Conservation (phyloP, 495 filamentous ascomycete species). For the Parachaetomium inaequale region DNA sequence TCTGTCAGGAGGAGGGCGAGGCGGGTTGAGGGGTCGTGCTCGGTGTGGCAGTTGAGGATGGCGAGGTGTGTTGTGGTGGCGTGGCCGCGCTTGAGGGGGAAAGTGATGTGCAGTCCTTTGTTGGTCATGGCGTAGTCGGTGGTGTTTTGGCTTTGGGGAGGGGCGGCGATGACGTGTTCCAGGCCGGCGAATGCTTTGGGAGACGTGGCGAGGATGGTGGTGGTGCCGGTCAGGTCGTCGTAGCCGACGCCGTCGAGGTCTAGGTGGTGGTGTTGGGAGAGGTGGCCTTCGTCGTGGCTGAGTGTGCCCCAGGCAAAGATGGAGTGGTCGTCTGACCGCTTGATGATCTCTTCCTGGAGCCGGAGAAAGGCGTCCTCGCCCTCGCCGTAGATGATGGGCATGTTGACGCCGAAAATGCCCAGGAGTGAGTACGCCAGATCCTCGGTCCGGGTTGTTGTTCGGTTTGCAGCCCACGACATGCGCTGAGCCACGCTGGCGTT, state of each 20-base stretch:
- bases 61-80: slow-evolving; percentile 12
- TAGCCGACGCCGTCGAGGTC: slow-evolving; percentile 18
- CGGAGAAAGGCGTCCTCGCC: slow-evolving; percentile 35
- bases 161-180: slow-evolving; percentile 6
- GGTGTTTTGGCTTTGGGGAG: slow-evolving; percentile 3
- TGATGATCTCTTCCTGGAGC: slow-evolving; percentile 34
- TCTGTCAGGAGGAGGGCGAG: slow-evolving; percentile 23
- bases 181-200: slow-evolving; percentile 24
- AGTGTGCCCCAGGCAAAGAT: slow-evolving; percentile 30
- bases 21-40: slow-evolving; percentile 15
- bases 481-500: slow-evolving; percentile 24
- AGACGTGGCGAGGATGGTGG: slow-evolving; percentile 16
- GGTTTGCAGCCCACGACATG: slow-evolving; percentile 35
- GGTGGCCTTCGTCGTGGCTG: neutral
- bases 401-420: slow-evolving; percentile 35
- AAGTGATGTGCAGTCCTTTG: slow-evolving; percentile 25
- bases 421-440: slow-evolving; percentile 40
- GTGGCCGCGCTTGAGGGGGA: slow-evolving; percentile 9
- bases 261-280: neutral
- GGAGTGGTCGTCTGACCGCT: slow-evolving; percentile 28
- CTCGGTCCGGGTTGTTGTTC: slow-evolving; percentile 34
- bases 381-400: slow-evolving; percentile 40
- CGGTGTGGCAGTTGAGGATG: slow-evolving; percentile 22
- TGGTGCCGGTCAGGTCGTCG: slow-evolving; percentile 18
- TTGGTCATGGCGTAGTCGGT: slow-evolving; percentile 26